phyloP scores from a whole-genome alignment of 2,329 filamentous ascomycete species.

The Blastomyces percursus region DNA sequence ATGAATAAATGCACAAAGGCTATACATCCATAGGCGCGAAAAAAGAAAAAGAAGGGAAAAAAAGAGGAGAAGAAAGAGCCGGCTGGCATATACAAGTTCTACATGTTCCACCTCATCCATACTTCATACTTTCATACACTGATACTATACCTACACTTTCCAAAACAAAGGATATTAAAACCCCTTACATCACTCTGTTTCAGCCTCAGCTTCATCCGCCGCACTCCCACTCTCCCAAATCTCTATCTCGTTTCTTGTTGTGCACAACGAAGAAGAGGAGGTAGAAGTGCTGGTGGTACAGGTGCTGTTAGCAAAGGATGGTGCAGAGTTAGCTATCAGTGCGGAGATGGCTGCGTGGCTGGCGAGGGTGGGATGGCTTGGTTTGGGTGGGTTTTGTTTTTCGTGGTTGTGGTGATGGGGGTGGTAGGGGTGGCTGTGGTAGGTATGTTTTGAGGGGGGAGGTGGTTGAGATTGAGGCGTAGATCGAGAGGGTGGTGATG shows the following conservation, averaged over 20 bases:
- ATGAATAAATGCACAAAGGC: too few relatives aligned
- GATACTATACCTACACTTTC: too few relatives aligned
- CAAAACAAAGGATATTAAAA: too few relatives aligned
- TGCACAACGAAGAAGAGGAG: not conserved
- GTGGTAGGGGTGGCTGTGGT: not conserved
- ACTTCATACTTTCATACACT: too few relatives aligned
- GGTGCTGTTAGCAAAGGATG: constrained; percentile 19
- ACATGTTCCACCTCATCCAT: too few relatives aligned
- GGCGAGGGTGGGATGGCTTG: constrained; percentile 5
- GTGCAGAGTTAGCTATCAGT: constrained; percentile 16
- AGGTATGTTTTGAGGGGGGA: not conserved
- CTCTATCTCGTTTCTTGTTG: constrained; percentile 38
- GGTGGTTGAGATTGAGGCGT: not conserved
- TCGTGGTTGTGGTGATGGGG: not conserved
- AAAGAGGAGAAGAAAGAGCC: too few relatives aligned
- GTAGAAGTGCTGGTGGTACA: constrained; percentile 8
- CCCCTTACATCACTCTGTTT: too few relatives aligned
- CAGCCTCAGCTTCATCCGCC: constrained; percentile 40
- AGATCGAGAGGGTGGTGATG: not conserved
- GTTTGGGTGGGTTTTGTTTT: not conserved
- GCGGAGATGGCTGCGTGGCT: constrained; percentile 10
- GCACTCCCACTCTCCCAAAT: constrained; percentile 61
- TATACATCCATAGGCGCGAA: too few relatives aligned
- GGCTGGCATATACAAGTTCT: too few relatives aligned
- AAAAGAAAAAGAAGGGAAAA: too few relatives aligned